Conservation (phyloP, 495 filamentous ascomycete genomes). For the Neurospora sp. region DNA sequence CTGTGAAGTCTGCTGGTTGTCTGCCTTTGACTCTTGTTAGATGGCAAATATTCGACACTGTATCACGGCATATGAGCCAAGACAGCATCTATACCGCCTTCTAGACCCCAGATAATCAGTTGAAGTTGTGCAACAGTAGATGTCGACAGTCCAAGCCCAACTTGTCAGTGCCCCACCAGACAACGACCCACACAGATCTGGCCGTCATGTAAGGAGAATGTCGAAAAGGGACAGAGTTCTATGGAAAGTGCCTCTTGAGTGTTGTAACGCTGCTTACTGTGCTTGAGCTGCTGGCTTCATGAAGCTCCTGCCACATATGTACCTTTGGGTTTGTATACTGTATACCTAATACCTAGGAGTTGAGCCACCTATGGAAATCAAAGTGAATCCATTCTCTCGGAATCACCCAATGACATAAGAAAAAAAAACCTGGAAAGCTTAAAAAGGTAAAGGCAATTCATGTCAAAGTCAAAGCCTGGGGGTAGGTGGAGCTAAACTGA, state of each 20-base stretch:
- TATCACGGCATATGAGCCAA: not conserved
- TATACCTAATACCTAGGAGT: not conserved
- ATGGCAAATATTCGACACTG: not conserved
- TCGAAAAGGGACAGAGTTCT: not conserved
- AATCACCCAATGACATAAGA: not conserved
- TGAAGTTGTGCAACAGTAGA: not conserved
- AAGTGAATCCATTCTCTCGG: not conserved
- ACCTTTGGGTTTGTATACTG: not conserved
- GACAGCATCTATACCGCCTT: not conserved
- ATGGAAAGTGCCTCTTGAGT: not conserved
- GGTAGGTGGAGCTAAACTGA: not conserved
- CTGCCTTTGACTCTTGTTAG: not conserved
- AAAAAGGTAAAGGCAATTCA: not conserved
- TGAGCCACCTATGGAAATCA: no score
- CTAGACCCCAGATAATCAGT: not conserved
- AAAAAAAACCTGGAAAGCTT: not conserved
- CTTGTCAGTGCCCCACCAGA: not conserved
- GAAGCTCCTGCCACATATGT: not conserved
- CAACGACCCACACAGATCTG: not conserved
- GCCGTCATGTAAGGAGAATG: not conserved
- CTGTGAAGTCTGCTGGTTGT: not conserved
- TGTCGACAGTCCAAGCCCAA: not conserved
- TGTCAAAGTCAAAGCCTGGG: not conserved
- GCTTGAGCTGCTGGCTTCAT: not conserved
- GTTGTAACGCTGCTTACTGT: not conserved